A percentile compares a stretch with the other conserved stretches of the same genome.
Conservation (phyloP, 1,139 yeast species). For the Geotrichum europaeum region DNA sequence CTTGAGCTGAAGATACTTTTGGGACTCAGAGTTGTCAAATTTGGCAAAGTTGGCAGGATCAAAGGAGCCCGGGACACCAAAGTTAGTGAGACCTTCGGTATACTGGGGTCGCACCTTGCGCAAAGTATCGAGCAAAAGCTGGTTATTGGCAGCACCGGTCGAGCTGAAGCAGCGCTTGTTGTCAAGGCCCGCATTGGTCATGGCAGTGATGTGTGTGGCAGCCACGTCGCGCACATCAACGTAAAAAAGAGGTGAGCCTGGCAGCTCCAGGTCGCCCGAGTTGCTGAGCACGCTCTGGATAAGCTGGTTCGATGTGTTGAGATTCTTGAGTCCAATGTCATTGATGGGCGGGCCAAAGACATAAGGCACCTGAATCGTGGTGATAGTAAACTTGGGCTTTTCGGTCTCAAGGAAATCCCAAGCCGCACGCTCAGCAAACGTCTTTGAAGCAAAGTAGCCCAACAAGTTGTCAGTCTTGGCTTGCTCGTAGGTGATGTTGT, state of each 20-base stretch:
- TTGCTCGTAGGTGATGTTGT: constrained; percentile 37
- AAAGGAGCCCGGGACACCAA: constrained; percentile 3
- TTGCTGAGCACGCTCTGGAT: constrained; percentile 19
- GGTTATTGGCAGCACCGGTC: constrained; percentile 32
- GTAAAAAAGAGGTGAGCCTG: constrained; percentile 2
- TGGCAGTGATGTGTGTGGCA: constrained; percentile 18
- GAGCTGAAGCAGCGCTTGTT: constrained; percentile 39
- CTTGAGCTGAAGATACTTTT: constrained; percentile 22
- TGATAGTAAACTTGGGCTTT: constrained; percentile 36
- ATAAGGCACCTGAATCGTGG: constrained; percentile 42
- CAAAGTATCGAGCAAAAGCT: constrained; percentile 34
- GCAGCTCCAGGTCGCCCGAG: not conserved
- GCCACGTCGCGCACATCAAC: constrained; percentile 18
- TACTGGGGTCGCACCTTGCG: constrained; percentile 23
- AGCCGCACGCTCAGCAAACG: constrained; percentile 39
- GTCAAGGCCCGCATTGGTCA: constrained; percentile 25
- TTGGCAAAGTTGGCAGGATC: constrained; percentile 1
- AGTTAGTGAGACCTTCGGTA: not conserved
- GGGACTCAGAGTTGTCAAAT: constrained; percentile 21
- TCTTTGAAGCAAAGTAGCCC: constrained; percentile 34
- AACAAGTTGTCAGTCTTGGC: constrained; percentile 23
- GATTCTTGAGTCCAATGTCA: constrained; percentile 24
- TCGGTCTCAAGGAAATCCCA: constrained; percentile 40
- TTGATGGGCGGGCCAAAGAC: constrained; percentile 45
- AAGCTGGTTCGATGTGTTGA: constrained; percentile 28